Conservation (phyloP, 2,329 filamentous ascomycete species). For the Sporothrix euskadiensis region DNA sequence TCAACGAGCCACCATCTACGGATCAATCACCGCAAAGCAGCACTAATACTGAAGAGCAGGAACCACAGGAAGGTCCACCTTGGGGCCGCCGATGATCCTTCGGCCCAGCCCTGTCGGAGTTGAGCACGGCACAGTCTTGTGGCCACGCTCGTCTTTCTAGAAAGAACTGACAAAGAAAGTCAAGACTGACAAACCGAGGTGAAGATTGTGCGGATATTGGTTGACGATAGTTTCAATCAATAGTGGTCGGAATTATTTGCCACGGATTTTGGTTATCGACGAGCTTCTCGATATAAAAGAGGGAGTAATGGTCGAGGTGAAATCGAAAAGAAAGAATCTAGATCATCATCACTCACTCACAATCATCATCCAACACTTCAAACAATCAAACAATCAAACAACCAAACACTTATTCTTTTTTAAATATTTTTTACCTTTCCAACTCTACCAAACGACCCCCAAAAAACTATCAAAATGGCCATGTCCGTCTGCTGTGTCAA, state of each 20-base stretch:
- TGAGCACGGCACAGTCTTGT: background rate
- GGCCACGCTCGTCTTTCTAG: background rate
- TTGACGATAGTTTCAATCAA: background rate
- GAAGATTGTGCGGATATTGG: background rate
- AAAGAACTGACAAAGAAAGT: background rate
- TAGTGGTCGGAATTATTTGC: slow-evolving; percentile 9
- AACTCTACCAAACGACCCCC: background rate
- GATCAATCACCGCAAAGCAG: background rate
- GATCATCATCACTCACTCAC: background rate
- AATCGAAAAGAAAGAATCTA: background rate
- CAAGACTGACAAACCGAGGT: background rate
- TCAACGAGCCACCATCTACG: background rate
- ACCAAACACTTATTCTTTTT: background rate
- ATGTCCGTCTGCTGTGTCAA: slow-evolving; percentile 40
- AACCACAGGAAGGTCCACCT: background rate
- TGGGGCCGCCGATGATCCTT: background rate
- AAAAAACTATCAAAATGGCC: slow-evolving; percentile 22
- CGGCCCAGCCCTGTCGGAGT: slow-evolving; percentile 7
- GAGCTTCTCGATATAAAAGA: slow-evolving; percentile 12
- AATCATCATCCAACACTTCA: background rate
- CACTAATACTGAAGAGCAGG: background rate
- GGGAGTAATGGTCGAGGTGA: background rate
- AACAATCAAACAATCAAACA: background rate
- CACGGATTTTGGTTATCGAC: slow-evolving; percentile 21
- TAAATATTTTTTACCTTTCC: background rate